Conservation (phyloP, 768 basidiomycete genomes). For the Amyloporia xantha region DNA sequence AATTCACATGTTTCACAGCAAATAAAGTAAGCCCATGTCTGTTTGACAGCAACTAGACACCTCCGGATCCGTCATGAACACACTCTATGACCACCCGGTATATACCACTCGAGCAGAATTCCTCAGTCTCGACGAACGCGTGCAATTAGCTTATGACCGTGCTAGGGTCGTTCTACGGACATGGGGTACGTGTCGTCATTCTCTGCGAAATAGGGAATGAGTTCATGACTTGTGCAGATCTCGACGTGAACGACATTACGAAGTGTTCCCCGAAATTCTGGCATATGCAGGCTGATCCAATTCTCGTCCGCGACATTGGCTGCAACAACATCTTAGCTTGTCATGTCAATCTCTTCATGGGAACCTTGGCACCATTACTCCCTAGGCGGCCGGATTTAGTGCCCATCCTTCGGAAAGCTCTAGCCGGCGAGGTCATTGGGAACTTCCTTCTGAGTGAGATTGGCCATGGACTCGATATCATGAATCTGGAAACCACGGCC, state of each 20-base stretch:
- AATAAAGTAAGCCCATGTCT: too few relatives aligned
- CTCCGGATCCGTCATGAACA: slow-evolving; percentile 1
- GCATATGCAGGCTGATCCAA: slow-evolving; percentile 7
- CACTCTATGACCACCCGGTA: slow-evolving; percentile 1
- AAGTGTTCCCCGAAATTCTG: slow-evolving; percentile 3
- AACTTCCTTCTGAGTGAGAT: slow-evolving; percentile 1
- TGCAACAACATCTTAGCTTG: slow-evolving; percentile 2
- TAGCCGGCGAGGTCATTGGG: slow-evolving; percentile 2
- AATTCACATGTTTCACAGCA: too few relatives aligned
- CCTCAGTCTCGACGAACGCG: slow-evolving; percentile 1
- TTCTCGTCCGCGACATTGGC: slow-evolving; percentile 3
- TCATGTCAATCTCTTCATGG: slow-evolving; percentile 8
- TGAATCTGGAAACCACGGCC: slow-evolving; percentile 3
- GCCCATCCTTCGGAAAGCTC: neutral
- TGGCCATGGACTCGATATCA: slow-evolving; percentile 5
- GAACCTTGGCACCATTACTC: slow-evolving; percentile 1
- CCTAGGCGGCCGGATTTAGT: slow-evolving; percentile 3
- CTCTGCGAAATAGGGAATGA: too few relatives aligned
- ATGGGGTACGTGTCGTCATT: slow-evolving; percentile 2
- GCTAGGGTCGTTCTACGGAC: slow-evolving; percentile 1
- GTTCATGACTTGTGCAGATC: slow-evolving; percentile 1
- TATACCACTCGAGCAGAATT: slow-evolving; percentile 6
- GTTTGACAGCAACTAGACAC: too few relatives aligned
- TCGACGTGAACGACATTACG: slow-evolving; percentile 1
- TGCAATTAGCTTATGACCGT: slow-evolving; percentile 3